Conservation (phyloP, 495 filamentous ascomycete genomes). For the Cercophora samala region DNA sequence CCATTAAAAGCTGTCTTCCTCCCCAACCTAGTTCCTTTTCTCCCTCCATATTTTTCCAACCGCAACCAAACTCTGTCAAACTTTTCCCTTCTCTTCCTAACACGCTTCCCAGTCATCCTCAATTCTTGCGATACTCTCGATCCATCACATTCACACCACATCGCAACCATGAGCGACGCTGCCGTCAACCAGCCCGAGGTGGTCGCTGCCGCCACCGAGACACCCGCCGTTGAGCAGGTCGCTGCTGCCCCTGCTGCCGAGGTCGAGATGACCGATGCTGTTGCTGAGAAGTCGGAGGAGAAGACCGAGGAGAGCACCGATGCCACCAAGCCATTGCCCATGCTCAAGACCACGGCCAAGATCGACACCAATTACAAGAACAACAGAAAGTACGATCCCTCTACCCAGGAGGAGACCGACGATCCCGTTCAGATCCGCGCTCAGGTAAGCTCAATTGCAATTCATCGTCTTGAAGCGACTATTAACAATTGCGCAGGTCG, state of each 20-base stretch:
- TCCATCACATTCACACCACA: slow-evolving; percentile 1
- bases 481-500: slow-evolving; percentile 58
- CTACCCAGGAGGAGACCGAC: slow-evolving; percentile 57
- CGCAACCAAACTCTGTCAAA: neutral
- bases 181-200: slow-evolving; percentile 27
- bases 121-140: neutral
- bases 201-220: slow-evolving; percentile 20
- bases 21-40: slow-evolving; percentile 6
- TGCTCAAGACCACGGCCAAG: slow-evolving; percentile 24
- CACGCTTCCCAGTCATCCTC: neutral
- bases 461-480: slow-evolving; percentile 17
- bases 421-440: slow-evolving; percentile 65
- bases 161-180: slow-evolving; percentile 31
- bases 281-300: slow-evolving; percentile 8
- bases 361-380: slow-evolving; percentile 30
- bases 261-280: slow-evolving; percentile 19
- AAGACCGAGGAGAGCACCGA: slow-evolving; percentile 11
- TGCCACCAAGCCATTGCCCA: slow-evolving; percentile 18
- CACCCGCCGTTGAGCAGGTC: slow-evolving; percentile 21
- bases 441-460: slow-evolving; percentile 19
- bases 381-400: slow-evolving; percentile 64
- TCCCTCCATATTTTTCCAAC: slow-evolving; percentile 2
- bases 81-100: neutral
- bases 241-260: slow-evolving; percentile 18
- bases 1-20: slow-evolving; percentile 19